Evolutionary conservation across 192 early-diverging fungal genomes (phyloP), one percentile per base, ranked within the genome.

Genomic region (Spinellus fusiger): DNA sequence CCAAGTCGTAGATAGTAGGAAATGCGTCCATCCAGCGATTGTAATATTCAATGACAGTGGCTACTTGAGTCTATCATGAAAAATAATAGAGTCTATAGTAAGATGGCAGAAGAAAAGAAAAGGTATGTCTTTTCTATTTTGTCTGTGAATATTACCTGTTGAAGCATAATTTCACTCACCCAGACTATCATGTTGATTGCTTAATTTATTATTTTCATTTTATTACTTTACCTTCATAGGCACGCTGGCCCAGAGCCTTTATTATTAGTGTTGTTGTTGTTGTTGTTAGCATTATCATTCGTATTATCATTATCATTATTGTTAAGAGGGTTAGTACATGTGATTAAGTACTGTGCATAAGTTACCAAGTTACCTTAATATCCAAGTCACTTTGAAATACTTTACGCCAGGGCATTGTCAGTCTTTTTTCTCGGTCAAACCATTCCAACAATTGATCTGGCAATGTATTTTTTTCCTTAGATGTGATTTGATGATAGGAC

Each of bases 161-260:
- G 90, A n/a, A 85, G 68, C 90, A 92, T 92, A 28, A 92, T 84
- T 69, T 92, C 90, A n/a, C 75, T 79, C 3, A 92, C 81, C 90
- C 90, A 92, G 1, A 90, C 86, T 65, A 60, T 22, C 28, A n/a
- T 49, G 25, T 12, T 47, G 26, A 26, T 0, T 16, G 13, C 15
- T 47, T 23, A 38, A 29, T 26, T 12, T 18, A 56, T 15, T 2
- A 5, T 31, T 22, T 38, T 31, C 29, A 18, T 20, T 44, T 25
- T 63, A 7, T 31, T 18, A 26, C 15, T 57, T 37, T 68, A 68
- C 66, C 70, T 68, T 84, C 80, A 63, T 88, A 86, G 2, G 66
- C 80, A 29, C 69, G 65, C 27, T 68, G 68, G 26, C 63, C 57
- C 28, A 49, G 13, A 23, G 54, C 47, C 64, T 69, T 22, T 27